Conservation (phyloP, 108 stramenopile species). For the Cyclostephanos tholiformis region DNA sequence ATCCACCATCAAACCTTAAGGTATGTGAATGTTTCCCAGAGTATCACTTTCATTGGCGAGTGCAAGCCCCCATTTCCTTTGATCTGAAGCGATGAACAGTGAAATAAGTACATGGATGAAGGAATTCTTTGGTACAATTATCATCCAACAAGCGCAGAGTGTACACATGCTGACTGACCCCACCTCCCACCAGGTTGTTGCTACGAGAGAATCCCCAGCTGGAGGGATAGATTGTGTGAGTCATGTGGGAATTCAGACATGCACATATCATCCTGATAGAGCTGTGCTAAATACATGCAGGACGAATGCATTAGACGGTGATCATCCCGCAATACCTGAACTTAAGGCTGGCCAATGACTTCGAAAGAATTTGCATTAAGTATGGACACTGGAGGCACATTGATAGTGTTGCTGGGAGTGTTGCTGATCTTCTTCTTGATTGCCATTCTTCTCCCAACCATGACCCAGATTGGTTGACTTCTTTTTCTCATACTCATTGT, state of each 20-base stretch:
- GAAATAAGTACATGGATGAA: neutral
- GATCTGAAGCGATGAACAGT: conserved; percentile 26
- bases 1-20: conserved; percentile 60
- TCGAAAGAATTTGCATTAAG: conserved; percentile 56
- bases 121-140: neutral
- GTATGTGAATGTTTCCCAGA: conserved; percentile 41
- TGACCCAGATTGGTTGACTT: conserved; percentile 23
- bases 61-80: conserved; percentile 53
- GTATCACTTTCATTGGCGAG: conserved; percentile 55
- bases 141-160: neutral
- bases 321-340: conserved; percentile 29
- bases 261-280: conserved; percentile 51
- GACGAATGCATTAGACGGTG: conserved; percentile 48
- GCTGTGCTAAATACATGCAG: conserved; percentile 51
- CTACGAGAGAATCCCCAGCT: conserved; percentile 53
- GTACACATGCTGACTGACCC: conserved; percentile 3
- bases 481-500: conserved; percentile 33
- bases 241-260: conserved; percentile 66
- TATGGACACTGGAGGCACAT: conserved; percentile 61
- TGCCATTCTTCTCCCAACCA: conserved; percentile 11
- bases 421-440: conserved; percentile 5
- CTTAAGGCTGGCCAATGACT: conserved; percentile 51
- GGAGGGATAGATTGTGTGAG: conserved; percentile 49
- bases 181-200: conserved; percentile 45
- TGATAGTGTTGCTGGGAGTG: conserved; percentile 10